These are phyloP conservation scores for Glonium stellatum DNA, from an alignment of 495 filamentous ascomycete genomes.

Conservation along the genomic window DNA sequence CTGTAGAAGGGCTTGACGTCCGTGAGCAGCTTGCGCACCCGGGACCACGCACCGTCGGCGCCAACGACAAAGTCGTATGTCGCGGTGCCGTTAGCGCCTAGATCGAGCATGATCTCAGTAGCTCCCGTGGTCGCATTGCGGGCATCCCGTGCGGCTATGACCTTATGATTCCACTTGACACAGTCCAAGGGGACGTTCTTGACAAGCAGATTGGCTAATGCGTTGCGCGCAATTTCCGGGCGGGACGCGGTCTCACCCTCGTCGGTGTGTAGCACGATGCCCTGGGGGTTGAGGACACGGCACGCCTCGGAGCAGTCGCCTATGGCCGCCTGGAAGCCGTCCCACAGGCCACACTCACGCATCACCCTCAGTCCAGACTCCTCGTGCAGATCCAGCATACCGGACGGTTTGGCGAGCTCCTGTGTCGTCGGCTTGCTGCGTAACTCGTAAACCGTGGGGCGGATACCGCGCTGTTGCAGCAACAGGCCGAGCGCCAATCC, in stretches of 20 bases:
- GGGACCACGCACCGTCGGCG: conserved; percentile 28
- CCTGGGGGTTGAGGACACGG: conserved; percentile 37
- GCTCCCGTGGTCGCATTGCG: conserved; percentile 3
- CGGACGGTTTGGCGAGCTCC: conserved; percentile 30
- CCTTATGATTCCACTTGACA: conserved; percentile 45
- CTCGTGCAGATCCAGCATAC: conserved; percentile 52
- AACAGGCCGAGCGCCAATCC: conserved; percentile 19
- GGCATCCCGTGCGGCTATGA: conserved; percentile 24
- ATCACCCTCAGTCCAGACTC: conserved; percentile 47
- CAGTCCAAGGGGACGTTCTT: conserved; percentile 33
- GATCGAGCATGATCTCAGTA: conserved; percentile 33
- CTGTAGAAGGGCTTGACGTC: conserved; percentile 18
- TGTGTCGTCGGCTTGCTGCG: conserved; percentile 33
- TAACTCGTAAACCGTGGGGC: conserved; percentile 48
- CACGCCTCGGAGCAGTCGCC: conserved; percentile 36
- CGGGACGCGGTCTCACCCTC: conserved; percentile 30
- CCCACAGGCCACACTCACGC: conserved; percentile 43
- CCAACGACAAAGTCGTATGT: conserved; percentile 26
- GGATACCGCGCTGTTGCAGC: conserved; percentile 34
- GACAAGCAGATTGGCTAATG: conserved; percentile 40
- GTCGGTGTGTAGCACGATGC: conserved; percentile 37
- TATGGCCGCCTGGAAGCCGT: conserved; percentile 38
- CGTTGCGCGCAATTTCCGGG: conserved; percentile 43
- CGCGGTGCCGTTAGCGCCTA: conserved; percentile 18
- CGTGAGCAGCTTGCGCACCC: conserved; percentile 19